Percentiles rank a stretch among this genome's conserved stretches.
Conservation (phyloP, 371 early-diverging fungal species). For the Paramicrosporidium saccamoebae region DNA sequence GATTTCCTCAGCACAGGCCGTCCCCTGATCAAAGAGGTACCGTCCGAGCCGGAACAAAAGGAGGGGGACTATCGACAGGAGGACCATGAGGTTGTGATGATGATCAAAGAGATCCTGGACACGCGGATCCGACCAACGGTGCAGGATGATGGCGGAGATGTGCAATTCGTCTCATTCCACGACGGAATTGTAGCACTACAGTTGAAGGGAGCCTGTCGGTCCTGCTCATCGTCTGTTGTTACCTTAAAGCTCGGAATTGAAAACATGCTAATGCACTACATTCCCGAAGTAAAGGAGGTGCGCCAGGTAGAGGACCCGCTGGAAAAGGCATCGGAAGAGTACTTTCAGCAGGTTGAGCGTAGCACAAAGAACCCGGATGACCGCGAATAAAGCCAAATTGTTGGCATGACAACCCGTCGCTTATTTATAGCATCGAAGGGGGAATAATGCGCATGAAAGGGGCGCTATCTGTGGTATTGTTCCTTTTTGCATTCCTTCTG, state of each 20-base stretch:
- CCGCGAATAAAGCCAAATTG: too few species aligned
- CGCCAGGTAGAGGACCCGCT: conserved; percentile 32
- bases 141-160: conserved; percentile 90
- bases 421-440: too few species aligned
- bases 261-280: conserved; percentile 89
- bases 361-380: too few species aligned
- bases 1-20: conserved; percentile 62
- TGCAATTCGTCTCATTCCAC: conserved; percentile 60
- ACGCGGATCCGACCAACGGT: conserved; percentile 80
- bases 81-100: conserved; percentile 60
- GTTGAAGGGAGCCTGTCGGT: conserved; percentile 76
- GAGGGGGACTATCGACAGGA: conserved; percentile 18
- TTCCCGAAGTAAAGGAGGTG: conserved; percentile 73
- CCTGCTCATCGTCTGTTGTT: conserved; percentile 51
- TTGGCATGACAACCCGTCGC: too few species aligned
- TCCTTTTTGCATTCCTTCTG: too few species aligned
- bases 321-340: conserved; percentile 6
- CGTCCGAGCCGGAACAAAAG: conserved; percentile 4
- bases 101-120: conserved; percentile 87
- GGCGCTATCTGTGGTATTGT: too few species aligned
- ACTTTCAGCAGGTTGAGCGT: conserved; percentile 12
- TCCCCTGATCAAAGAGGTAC: conserved; percentile 13
- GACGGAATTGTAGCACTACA: conserved; percentile 54
- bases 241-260: conserved; percentile 91
- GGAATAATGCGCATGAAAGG: too few species aligned